phyloP scores from a whole-genome alignment of 2,329 filamentous ascomycete genomes.

The Magnaporthiopsis poae region DNA sequence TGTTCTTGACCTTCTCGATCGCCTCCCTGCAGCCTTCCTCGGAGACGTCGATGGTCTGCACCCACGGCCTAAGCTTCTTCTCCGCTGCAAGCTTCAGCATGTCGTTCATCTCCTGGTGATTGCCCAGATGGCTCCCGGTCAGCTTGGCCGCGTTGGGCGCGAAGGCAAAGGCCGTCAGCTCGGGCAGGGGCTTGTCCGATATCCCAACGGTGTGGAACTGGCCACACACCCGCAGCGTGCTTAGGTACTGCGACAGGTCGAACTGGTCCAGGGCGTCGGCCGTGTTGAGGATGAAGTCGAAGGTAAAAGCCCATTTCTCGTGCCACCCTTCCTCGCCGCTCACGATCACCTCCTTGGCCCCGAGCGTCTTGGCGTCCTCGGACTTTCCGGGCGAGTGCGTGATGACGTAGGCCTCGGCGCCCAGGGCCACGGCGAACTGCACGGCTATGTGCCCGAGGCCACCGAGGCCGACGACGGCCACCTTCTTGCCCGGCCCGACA shows the following conservation, averaged over 20 bases:
- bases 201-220: conserved; percentile 50
- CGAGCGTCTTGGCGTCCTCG: conserved; percentile 50
- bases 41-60: conserved; percentile 8
- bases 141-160: conserved; percentile 28
- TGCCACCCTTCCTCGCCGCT: conserved; percentile 49
- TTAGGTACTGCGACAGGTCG: conserved; percentile 41
- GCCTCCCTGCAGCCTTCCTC: conserved; percentile 53
- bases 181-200: conserved; percentile 38
- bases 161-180: conserved; percentile 32
- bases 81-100: conserved; percentile 52
- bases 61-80: conserved; percentile 9
- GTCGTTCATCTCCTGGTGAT: conserved; percentile 45
- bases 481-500: conserved; percentile 26
- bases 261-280: conserved; percentile 43
- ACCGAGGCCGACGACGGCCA: conserved; percentile 34
- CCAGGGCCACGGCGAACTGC: conserved; percentile 37
- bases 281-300: conserved; percentile 42
- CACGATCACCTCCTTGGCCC: conserved; percentile 46
- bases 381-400: conserved; percentile 50
- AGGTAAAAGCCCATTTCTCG: conserved; percentile 39
- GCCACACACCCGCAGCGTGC: conserved; percentile 40
- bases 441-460: conserved; percentile 33
- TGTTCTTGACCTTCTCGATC: conserved; percentile 58
- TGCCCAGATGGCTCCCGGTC: conserved; percentile 48
- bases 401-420: conserved; percentile 54